Evolutionary conservation across 2,329 filamentous ascomycete species (phyloP), one percentile per base, ranked within the genome.

Genomic region (Scytalidium lignicola): DNA sequence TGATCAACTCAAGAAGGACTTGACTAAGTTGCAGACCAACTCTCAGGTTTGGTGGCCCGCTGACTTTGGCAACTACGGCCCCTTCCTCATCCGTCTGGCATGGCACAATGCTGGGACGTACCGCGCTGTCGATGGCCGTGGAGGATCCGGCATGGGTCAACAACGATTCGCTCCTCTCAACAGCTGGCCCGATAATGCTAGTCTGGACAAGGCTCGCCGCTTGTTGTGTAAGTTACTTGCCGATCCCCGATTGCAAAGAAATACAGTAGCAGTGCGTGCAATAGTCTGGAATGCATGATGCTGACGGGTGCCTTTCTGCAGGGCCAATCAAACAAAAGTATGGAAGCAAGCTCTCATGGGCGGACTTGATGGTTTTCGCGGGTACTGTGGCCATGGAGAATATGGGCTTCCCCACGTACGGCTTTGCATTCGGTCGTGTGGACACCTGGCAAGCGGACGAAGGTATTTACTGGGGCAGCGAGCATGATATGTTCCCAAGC

Each of bases 251-350:
- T 28, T 2, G 22, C 17, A 17, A 15, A 15, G 15, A n/a, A 2
- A 17, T 20, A n/a, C n/a, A n/a, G n/a, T n/a, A n/a, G n/a, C n/a
- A n/a, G n/a, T n/a, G n/a, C n/a, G n/a, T 19, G 46, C 3, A 7
- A 12, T 18, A 26, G n/a, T 26, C 10, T 26, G 23, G 6, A 13
- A 19, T 18, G 12, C 12, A 47, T 15, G 8, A 41, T 40, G 22
- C 17, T 19, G 22, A 17, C 13, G 20, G n/a, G 22, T 43, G 42
- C 40, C 20, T 28, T 29, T 13, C 6, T 37, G 32, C 29, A 47
- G 46, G 77, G 75, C 79, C 78, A 47, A 78, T 82, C 65, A 82
- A 82, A 70, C 76, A 80, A 55, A 82, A 82, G 71, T 82, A 82
- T 54, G 79, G 79, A 56, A 75, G 72, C 69, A 78, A 79, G 68